A percentile compares a stretch with the other conserved stretches of the same genome.
phyloP scores from a whole-genome alignment of 805 yeast genomes.

The Wickerhamomyces silvicola region DNA sequence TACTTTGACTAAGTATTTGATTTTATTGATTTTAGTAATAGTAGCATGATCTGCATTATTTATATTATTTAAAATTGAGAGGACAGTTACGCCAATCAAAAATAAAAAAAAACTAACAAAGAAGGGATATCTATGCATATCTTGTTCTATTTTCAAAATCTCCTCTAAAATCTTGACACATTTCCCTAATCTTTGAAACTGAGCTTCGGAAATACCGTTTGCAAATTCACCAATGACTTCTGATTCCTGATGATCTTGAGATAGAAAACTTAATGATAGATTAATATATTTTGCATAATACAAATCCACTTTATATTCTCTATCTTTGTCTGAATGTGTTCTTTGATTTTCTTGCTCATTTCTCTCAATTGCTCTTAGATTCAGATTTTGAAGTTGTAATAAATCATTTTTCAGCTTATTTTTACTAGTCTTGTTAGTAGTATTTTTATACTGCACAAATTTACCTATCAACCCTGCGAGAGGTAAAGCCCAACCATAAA shows the following conservation, averaged over 20 bases:
- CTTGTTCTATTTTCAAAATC: conserved; percentile 12
- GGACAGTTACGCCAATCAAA: conserved; percentile 14
- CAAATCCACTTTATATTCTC: conserved; percentile 8
- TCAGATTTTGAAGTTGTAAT: conserved; percentile 16
- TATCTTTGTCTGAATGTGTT: conserved; percentile 12
- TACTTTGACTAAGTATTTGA: conserved; percentile 18
- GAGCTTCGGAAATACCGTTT: conserved; percentile 10
- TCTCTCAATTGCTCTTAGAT: conserved; percentile 10
- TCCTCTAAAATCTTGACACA: conserved; percentile 16
- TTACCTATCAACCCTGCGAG: conserved; percentile 27
- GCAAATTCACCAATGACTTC: conserved; percentile 12
- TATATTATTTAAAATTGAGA: conserved; percentile 16
- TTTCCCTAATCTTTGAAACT: conserved; percentile 9
- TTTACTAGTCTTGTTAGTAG: conserved; percentile 1
- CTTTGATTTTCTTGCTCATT: conserved; percentile 10
- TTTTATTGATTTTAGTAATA: conserved; percentile 16
- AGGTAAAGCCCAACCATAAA: conserved; percentile 34
- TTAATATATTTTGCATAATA: conserved; percentile 18
- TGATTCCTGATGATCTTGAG: conserved; percentile 9
- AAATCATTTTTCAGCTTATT: conserved; percentile 5
- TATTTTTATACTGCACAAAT: conserved; percentile 15
- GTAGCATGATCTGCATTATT: conserved; percentile 10
- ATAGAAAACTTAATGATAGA: conserved; percentile 13
- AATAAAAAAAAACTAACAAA: conserved; percentile 17
- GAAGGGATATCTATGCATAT: conserved; percentile 17